A percentile compares a stretch with the other conserved stretches of the same genome.
Evolutionary conservation across 768 basidiomycete species (phyloP).

Genomic region (Termitomyces bulborhizus): DNA sequence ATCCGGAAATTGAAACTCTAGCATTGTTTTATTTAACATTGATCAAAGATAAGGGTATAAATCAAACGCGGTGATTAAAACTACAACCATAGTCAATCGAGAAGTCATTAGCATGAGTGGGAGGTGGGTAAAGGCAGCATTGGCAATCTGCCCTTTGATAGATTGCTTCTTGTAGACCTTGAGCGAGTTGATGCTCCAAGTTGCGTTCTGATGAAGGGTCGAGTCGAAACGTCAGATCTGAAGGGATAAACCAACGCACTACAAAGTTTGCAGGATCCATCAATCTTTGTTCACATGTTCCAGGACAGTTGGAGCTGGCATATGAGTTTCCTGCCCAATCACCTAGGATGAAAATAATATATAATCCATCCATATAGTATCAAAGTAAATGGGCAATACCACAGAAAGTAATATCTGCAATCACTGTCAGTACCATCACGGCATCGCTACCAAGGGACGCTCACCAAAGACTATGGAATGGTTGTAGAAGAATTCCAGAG

Average conservation of each 20-base stretch:
- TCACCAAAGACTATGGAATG: constrained; percentile 66
- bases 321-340: constrained; percentile 87
- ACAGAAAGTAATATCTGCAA: constrained; percentile 70
- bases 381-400: constrained; percentile 33
- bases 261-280: constrained; percentile 69
- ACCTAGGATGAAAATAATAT: constrained; percentile 29
- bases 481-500: constrained; percentile 51
- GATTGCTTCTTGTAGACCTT: constrained; percentile 65
- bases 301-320: constrained; percentile 66
- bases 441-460: constrained; percentile 7
- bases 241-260: constrained; percentile 31
- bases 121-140: background rate
- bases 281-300: constrained; percentile 57
- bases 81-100: background rate
- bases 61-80: background rate
- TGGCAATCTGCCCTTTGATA: constrained; percentile 31
- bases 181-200: constrained; percentile 75
- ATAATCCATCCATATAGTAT: background rate
- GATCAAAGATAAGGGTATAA: background rate
- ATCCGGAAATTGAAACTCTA: constrained; percentile 58
- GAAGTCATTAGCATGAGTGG: background rate
- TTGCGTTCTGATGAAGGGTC: constrained; percentile 50
- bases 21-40: constrained; percentile 1
- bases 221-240: background rate
- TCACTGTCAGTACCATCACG: background rate